phyloP scores from a whole-genome alignment of 1,139 yeast species.

The Kodamaea plutei region DNA sequence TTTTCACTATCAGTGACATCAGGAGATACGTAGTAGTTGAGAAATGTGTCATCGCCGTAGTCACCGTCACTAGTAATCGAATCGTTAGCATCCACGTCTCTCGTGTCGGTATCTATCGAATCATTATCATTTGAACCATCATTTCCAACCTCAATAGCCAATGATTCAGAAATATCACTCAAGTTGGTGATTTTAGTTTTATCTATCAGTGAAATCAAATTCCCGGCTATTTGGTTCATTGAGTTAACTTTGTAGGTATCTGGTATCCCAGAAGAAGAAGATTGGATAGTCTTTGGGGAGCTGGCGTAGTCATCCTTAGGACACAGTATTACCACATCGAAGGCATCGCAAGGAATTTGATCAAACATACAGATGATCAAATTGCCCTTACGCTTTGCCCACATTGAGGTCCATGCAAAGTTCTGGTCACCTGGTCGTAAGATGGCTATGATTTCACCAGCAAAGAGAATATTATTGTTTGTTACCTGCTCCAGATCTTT shows the following conservation, averaged over 20 bases:
- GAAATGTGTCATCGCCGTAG: conserved; percentile 11
- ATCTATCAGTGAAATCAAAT: conserved; percentile 25
- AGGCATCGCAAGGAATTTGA: conserved; percentile 79
- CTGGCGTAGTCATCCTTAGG: conserved; percentile 16
- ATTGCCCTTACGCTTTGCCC: conserved; percentile 78
- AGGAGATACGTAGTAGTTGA: conserved; percentile 15
- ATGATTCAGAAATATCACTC: conserved; percentile 28
- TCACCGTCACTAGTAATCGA: conserved; percentile 5
- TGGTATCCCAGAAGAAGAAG: no score
- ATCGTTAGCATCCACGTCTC: conserved; percentile 7
- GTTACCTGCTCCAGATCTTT: conserved; percentile 17
- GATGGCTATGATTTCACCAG: conserved; percentile 58
- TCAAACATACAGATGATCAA: conserved; percentile 82
- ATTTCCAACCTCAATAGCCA: conserved; percentile 20
- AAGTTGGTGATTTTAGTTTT: conserved; percentile 19
- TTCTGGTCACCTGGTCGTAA: conserved; percentile 46
- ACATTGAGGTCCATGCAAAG: conserved; percentile 74
- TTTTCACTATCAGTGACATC: conserved; percentile 39
- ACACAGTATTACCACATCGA: conserved; percentile 52
- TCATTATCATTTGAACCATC: conserved; percentile 9
- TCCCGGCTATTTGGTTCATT: conserved; percentile 40
- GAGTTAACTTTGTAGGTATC: conserved; percentile 31
- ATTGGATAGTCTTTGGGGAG: conserved; percentile 1
- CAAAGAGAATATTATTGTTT: conserved; percentile 39
- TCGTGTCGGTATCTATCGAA: conserved; percentile 7